Conservation (phyloP, 2,329 filamentous ascomycete genomes). For the Clonostachys rhizophaga region DNA sequence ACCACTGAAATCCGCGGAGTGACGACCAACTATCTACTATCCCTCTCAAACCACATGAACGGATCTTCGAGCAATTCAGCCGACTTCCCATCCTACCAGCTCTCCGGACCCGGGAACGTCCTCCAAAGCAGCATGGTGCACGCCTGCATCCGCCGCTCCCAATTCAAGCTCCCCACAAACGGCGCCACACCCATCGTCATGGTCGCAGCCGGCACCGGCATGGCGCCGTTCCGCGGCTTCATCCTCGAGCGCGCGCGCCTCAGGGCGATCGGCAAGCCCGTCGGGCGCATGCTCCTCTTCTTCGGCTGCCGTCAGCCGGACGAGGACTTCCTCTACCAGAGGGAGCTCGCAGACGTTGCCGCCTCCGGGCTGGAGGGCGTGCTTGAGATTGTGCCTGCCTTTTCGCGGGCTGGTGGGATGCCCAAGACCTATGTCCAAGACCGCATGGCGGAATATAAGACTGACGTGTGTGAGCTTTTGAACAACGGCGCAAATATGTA, state of each 20-base stretch:
- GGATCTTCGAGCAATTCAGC: constrained; percentile 28
- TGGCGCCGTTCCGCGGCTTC: constrained; percentile 32
- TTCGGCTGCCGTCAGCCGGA: constrained; percentile 51
- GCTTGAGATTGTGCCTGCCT: neutral
- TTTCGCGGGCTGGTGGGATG: neutral
- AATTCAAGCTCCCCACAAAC: constrained; percentile 91
- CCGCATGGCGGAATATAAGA: neutral
- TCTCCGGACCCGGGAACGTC: constrained; percentile 2
- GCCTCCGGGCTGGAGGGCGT: constrained; percentile 1
- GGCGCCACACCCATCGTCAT: constrained; percentile 58
- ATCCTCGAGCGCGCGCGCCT: constrained; percentile 24
- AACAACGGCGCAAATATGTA: neutral
- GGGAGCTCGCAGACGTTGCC: constrained; percentile 19
- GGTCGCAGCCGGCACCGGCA: constrained; percentile 43
- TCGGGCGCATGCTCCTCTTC: constrained; percentile 36
- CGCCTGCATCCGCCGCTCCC: constrained; percentile 78
- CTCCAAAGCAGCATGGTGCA: constrained; percentile 2
- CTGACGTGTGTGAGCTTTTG: neutral
- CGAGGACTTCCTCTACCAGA: constrained; percentile 49
- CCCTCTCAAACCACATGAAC: constrained; percentile 36
- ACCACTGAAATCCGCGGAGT: constrained; percentile 9
- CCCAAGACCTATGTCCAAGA: neutral
- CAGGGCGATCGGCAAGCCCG: constrained; percentile 44
- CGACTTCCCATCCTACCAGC: constrained; percentile 16
- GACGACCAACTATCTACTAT: constrained; percentile 17